Evolutionary conservation across 805 yeast genomes (phyloP).

Genomic region (Sungouiozyma intestinalis): DNA sequence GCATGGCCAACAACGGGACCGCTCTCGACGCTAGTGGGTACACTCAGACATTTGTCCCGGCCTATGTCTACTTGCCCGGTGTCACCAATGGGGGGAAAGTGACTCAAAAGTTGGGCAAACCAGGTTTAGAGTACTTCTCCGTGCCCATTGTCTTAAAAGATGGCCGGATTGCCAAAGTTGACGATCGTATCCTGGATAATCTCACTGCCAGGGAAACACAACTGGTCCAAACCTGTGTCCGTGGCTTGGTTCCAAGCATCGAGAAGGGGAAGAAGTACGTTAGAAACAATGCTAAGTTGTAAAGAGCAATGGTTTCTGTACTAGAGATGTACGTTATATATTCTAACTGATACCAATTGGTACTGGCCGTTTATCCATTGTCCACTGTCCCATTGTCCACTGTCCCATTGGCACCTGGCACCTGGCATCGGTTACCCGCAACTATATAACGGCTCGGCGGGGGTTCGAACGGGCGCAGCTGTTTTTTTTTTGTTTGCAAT

Average conservation of each 20-base stretch:
- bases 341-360: too few relatives aligned
- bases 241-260: conserved; percentile 44
- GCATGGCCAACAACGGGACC: conserved; percentile 12
- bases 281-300: conserved; percentile 17
- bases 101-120: conserved; percentile 28
- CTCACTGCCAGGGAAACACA: conserved; percentile 40
- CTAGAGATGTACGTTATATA: too few relatives aligned
- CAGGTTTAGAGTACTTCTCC: conserved; percentile 41
- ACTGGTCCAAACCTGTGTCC: conserved; percentile 42
- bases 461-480: too few relatives aligned
- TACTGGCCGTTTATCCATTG: too few relatives aligned
- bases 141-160: conserved; percentile 47
- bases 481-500: too few relatives aligned
- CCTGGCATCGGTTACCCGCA: too few relatives aligned
- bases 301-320: neutral
- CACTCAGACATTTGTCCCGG: conserved; percentile 28
- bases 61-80: conserved; percentile 47
- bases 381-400: too few relatives aligned
- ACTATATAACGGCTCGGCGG: too few relatives aligned
- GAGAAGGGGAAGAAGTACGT: conserved; percentile 48
- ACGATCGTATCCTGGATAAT: conserved; percentile 38
- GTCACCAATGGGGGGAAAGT: conserved; percentile 38
- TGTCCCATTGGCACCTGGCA: too few relatives aligned
- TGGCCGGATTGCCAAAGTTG: conserved; percentile 44
- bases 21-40: conserved; percentile 13